Evolutionary conservation across 345 rosid genomes (phyloP).

Genomic region (Lepidium aucheri): DNA sequence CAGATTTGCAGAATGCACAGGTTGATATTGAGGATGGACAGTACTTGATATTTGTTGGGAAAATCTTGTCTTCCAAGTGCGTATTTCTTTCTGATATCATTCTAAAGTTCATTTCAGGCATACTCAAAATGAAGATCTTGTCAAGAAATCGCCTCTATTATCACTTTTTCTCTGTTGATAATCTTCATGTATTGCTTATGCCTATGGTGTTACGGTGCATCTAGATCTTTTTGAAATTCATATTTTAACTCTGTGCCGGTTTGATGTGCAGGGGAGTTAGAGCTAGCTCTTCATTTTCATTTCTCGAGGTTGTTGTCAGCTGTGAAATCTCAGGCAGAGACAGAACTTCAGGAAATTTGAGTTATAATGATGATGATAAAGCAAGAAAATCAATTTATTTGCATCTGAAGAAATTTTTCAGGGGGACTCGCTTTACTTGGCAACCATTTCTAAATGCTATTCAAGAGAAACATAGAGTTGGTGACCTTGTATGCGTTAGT

Average conservation of each 20-base stretch:
- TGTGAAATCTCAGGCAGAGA: slow-evolving; percentile 47
- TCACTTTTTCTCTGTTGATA: not conserved
- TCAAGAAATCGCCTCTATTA: not conserved
- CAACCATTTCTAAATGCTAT: slow-evolving; percentile 60
- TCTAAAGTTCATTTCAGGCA: not conserved
- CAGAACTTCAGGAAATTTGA: slow-evolving; percentile 25
- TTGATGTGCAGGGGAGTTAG: slow-evolving; percentile 59
- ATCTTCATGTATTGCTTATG: not conserved
- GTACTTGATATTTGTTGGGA: slow-evolving; percentile 81
- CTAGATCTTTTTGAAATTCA: not conserved
- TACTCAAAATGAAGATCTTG: not conserved
- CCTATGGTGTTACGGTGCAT: not conserved
- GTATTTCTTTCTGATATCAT: slow-evolving; percentile 8
- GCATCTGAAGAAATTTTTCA: slow-evolving; percentile 82
- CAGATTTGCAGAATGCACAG: slow-evolving; percentile 76
- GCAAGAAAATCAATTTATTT: slow-evolving; percentile 48
- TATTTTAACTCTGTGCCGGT: not conserved
- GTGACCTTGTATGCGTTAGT: slow-evolving; percentile 77
- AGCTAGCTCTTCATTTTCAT: slow-evolving; percentile 58
- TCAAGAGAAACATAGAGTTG: slow-evolving; percentile 50
- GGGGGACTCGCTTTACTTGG: slow-evolving; percentile 73
- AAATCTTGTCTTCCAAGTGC: slow-evolving; percentile 72
- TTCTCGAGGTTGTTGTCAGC: slow-evolving; percentile 80
- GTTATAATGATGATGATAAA: slow-evolving; percentile 13
- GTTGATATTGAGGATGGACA: slow-evolving; percentile 76